Evolutionary conservation across 805 yeast genomes (phyloP).

Genomic region (Wickerhamomyces mucosus): DNA sequence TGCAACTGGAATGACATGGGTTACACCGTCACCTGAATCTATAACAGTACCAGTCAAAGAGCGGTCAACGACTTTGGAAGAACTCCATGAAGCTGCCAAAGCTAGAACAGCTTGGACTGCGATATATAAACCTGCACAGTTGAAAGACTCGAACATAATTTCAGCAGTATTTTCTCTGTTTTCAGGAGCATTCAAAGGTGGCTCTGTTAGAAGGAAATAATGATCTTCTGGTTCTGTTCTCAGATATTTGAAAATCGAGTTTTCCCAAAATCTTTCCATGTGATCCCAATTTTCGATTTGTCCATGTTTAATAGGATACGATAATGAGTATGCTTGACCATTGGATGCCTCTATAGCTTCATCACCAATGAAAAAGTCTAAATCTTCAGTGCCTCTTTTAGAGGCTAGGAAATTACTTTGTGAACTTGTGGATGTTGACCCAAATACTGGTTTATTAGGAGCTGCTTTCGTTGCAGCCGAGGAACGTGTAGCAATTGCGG

Average conservation of each 20-base stretch:
- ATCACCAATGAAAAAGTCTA: conserved; percentile 92
- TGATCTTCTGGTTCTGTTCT: conserved; percentile 99
- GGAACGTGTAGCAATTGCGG: conserved; percentile 76
- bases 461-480: conserved; percentile 33
- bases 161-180: conserved; percentile 98
- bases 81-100: conserved; percentile 98
- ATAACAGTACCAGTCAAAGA: conserved; percentile 97
- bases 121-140: conserved; percentile 96
- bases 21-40: conserved; percentile 98
- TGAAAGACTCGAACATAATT: conserved; percentile 96
- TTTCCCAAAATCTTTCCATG: conserved; percentile 99
- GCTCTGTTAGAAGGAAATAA: conserved; percentile 90
- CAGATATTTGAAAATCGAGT: conserved; percentile 89
- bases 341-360: conserved; percentile 90
- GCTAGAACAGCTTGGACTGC: conserved; percentile 99
- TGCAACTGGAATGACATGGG: conserved; percentile 98
- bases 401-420: conserved; percentile 17
- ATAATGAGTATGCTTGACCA: conserved; percentile 79
- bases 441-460: conserved; percentile 37
- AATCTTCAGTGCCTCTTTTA: conserved; percentile 86
- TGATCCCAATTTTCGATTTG: conserved; percentile 99
- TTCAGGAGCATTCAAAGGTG: conserved; percentile 99
- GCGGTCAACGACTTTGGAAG: conserved; percentile 88
- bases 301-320: conserved; percentile 94
- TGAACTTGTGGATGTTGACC: conserved; percentile 11